A percentile compares a stretch with the other conserved stretches of the same genome.
Evolutionary conservation across 805 yeast genomes (phyloP).

Genomic region (Spencermartinsiella europaea): DNA sequence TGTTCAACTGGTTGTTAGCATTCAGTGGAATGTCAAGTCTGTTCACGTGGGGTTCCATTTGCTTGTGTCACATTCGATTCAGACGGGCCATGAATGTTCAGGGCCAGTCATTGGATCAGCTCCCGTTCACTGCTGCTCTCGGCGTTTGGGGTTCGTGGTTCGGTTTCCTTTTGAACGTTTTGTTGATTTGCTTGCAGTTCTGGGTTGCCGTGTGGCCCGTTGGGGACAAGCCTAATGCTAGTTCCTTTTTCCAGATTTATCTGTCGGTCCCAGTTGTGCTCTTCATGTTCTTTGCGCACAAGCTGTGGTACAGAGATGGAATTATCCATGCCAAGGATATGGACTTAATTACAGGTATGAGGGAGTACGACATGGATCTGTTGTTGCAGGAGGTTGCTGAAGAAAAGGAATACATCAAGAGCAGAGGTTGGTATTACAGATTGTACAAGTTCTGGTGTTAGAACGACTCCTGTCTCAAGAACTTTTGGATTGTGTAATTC

Average conservation of each 20-base stretch:
- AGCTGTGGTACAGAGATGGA: conserved; percentile 43
- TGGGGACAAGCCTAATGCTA: conserved; percentile 45
- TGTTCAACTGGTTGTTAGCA: conserved; percentile 61
- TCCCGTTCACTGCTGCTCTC: conserved; percentile 54
- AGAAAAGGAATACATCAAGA: conserved; percentile 39
- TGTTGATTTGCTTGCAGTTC: conserved; percentile 64
- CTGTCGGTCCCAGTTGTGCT: conserved; percentile 60
- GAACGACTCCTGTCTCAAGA: conserved; percentile 6
- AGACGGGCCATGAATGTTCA: conserved; percentile 57
- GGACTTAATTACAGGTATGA: conserved; percentile 60
- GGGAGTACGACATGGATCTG: conserved; percentile 48
- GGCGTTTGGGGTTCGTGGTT: conserved; percentile 60
- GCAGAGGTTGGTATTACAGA: conserved; percentile 47
- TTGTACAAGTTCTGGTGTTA: conserved; percentile 44
- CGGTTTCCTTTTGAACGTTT: conserved; percentile 50
- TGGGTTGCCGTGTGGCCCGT: conserved; percentile 71
- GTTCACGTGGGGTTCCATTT: conserved; percentile 60
- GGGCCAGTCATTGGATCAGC: conserved; percentile 57
- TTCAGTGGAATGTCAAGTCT: conserved; percentile 58
- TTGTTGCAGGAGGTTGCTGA: conserved; percentile 49
- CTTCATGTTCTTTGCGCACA: conserved; percentile 53
- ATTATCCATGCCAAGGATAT: conserved; percentile 45
- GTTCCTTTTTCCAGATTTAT: conserved; percentile 57
- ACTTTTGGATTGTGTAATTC: conserved; percentile 1
- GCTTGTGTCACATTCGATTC: conserved; percentile 55